Evolutionary conservation across 2,329 filamentous ascomycete genomes (phyloP), one percentile per base, ranked within the genome.

Genomic region (Colletotrichum cordylinicola): DNA sequence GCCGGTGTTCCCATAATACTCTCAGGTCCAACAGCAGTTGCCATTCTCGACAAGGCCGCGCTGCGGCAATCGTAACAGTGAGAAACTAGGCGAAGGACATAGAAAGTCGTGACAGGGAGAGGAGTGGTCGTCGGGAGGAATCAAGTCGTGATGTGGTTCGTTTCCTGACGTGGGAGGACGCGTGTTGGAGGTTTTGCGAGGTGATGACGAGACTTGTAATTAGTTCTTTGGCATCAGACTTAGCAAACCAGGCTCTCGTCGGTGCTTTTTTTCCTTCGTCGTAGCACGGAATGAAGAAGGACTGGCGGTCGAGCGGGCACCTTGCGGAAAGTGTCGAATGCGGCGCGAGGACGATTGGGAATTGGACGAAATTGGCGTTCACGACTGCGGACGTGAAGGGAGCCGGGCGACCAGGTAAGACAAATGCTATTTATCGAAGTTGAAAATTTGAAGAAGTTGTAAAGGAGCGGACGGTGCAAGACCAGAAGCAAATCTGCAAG

Each of bases 401-500:
- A 64, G 64, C 43, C 67, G 72, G 31, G 60, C 52, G 70, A 78
- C 73, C 79, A 77, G 39, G 70, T 78, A 80, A 82, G 79, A 79
- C 75, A 76, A 78, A 76, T 77, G 70, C 76, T 77, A 75, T 60
- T 67, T 69, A 74, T 67, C 74, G 74, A 76, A 67, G 72, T 67
- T 75, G 48, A 79, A 77, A 64, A 62, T 77, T 21, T 78, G 66
- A 74, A 76, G 58, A 27, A 52, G 58, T 67, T 55, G 62, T 73
- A 78, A 81, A 81, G 78, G 79, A 80, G 78, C 79, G 80, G 80
- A 80, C 80, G 79, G 80, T 79, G 70, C 81, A 78, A 90, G 85
- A 89, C 90, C 90, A 91, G 89, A 84, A 74, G 86, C 84, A 87
- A 89, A 87, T 87, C 83, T 83, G 55, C 81, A 79, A 86, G 86